Percentiles rank a stretch among this genome's conserved stretches.
Evolutionary conservation across 768 basidiomycete species (phyloP).

Genomic region (Amanita muscaria): DNA sequence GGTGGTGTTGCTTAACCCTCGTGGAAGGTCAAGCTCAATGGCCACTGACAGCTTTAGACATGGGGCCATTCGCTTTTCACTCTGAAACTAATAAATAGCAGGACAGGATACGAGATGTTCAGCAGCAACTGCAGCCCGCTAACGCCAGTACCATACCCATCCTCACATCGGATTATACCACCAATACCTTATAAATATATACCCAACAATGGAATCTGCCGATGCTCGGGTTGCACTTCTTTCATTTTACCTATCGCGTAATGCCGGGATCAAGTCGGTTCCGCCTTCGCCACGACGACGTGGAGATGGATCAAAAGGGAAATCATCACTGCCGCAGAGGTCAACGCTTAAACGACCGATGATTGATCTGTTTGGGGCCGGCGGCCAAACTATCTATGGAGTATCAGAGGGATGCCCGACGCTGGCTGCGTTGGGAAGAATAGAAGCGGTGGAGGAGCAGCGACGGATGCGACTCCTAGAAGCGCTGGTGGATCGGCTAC

Average conservation of each 20-base stretch:
- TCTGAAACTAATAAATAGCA: too few relatives aligned
- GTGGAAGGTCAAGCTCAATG: too few relatives aligned
- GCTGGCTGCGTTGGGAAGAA: not conserved
- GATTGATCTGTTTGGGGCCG: not conserved
- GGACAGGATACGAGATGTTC: too few relatives aligned
- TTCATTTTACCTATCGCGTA: constrained; percentile 7
- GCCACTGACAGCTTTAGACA: too few relatives aligned
- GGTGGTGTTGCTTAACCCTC: too few relatives aligned
- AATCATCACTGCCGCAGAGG: not conserved
- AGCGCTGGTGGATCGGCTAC: not conserved
- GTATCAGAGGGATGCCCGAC: not conserved
- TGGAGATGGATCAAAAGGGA: not conserved
- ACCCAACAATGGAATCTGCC: constrained; percentile 8
- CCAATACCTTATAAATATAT: not conserved
- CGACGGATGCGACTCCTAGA: not conserved
- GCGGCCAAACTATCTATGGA: constrained; percentile 6
- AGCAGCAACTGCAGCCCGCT: too few relatives aligned
- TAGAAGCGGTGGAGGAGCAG: not conserved
- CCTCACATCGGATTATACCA: not conserved
- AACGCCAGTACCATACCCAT: too few relatives aligned
- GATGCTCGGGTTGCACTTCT: constrained; percentile 13
- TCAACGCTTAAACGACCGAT: not conserved
- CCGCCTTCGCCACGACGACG: not conserved
- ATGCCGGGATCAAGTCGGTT: constrained; percentile 1
- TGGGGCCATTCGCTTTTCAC: too few relatives aligned